Evolutionary conservation across 2,329 filamentous ascomycete genomes (phyloP).

Genomic region (Fonsecaea multimorphosa): DNA sequence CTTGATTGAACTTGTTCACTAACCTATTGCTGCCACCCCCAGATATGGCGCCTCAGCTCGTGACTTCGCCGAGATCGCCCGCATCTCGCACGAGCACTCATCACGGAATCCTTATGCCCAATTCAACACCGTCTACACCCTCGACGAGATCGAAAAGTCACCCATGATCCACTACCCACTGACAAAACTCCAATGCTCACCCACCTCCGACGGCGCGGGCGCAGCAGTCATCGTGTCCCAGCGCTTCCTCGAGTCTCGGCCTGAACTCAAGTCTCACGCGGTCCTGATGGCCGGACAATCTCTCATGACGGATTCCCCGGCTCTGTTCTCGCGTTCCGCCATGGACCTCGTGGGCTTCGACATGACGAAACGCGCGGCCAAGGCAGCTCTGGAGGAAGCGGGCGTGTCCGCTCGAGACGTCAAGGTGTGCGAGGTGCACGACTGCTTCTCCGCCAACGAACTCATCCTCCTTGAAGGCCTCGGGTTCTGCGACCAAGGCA

Average conservation of each 20-base stretch:
- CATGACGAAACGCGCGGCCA: conserved; percentile 77
- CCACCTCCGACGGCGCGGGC: conserved; percentile 89
- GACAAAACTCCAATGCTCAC: conserved; percentile 97
- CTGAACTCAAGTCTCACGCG: conserved; percentile 79
- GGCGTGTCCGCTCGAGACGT: conserved; percentile 69
- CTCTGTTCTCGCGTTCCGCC: conserved; percentile 75
- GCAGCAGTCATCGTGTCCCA: conserved; percentile 89
- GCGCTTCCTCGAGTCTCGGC: conserved; percentile 83
- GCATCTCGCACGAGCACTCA: conserved; percentile 90
- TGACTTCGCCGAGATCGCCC: conserved; percentile 93
- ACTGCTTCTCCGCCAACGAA: conserved; percentile 96
- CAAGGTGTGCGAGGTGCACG: conserved; percentile 89
- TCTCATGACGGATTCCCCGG: conserved; percentile 79
- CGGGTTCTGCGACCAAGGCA: conserved; percentile 76
- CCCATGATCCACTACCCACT: conserved; percentile 83
- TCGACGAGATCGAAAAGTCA: conserved; percentile 77
- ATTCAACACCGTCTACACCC: conserved; percentile 89
- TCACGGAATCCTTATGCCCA: conserved; percentile 96
- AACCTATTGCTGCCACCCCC: conserved; percentile 15
- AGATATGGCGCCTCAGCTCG: conserved; percentile 81
- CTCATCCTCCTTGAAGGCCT: conserved; percentile 88
- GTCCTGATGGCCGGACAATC: conserved; percentile 86
- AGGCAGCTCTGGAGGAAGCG: conserved; percentile 75
- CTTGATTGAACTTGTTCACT: conserved; percentile 17
- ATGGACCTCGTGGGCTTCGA: conserved; percentile 90